Conservation (phyloP, 352 stramenopile genomes). For the Globisporangium splendens region DNA sequence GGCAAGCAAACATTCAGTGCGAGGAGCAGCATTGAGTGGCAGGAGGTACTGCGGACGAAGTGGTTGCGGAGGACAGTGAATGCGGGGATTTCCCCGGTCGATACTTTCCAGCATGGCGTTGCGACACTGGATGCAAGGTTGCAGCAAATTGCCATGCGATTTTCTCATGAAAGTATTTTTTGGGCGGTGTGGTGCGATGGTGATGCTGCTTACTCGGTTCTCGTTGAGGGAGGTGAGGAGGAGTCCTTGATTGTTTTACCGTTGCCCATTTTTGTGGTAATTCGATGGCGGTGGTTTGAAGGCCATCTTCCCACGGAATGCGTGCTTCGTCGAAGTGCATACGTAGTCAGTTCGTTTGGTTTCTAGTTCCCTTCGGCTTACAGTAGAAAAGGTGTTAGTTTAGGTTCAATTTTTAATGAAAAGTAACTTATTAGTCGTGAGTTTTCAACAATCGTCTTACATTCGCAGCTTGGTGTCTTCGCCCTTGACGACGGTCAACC, state of each 20-base stretch:
- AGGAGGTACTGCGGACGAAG: not conserved
- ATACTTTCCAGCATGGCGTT: conserved; percentile 6
- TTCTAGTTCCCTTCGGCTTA: not conserved
- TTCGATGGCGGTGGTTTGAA: not conserved
- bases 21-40: conserved; percentile 4
- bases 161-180: not conserved
- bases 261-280: not conserved
- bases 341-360: not conserved
- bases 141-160: not conserved
- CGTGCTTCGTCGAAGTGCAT: not conserved
- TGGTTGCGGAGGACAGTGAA: not conserved
- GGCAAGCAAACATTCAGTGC: not conserved
- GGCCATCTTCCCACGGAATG: not conserved
- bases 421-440: conserved; percentile 11
- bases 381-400: conserved; percentile 5
- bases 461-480: not conserved
- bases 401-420: conserved; percentile 11
- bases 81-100: conserved; percentile 1
- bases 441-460: not conserved
- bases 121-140: conserved; percentile 4
- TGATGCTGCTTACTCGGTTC: not conserved
- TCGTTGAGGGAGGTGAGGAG: conserved; percentile 2
- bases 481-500: not conserved
- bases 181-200: conserved; percentile 1
- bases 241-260: conserved; percentile 3